A percentile compares a stretch with the other conserved stretches of the same genome.
phyloP scores from a whole-genome alignment of 345 rosid species.

The Turritis glabra region DNA sequence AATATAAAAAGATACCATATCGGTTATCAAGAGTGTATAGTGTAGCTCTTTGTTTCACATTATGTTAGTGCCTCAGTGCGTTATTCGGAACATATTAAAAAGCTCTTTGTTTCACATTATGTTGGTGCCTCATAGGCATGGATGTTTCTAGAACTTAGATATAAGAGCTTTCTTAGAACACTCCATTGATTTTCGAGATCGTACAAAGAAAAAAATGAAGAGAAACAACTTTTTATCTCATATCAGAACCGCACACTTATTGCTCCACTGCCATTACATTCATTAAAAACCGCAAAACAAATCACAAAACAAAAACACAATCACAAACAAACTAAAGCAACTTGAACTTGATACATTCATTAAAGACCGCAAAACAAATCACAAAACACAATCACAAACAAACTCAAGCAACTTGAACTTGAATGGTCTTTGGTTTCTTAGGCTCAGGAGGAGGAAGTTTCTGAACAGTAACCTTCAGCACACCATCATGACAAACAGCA shows the following conservation, averaged over 20 bases:
- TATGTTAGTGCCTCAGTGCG: no score
- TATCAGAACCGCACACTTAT: neutral
- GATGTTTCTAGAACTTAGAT: neutral
- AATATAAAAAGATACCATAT: neutral
- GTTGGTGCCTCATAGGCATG: neutral
- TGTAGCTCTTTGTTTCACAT: neutral
- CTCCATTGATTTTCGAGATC: neutral
- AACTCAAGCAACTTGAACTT: slow-evolving; percentile 67
- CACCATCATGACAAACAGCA: slow-evolving; percentile 75
- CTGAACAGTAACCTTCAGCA: slow-evolving; percentile 68
- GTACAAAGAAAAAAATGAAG: neutral
- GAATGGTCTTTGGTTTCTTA: slow-evolving; percentile 66
- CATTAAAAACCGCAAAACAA: neutral
- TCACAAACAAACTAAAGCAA: slow-evolving; percentile 46
- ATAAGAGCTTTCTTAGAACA: neutral
- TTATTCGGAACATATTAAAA: no score
- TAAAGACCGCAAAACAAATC: neutral
- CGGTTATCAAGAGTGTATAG: neutral
- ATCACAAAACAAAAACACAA: neutral
- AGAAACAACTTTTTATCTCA: neutral
- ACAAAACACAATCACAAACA: neutral
- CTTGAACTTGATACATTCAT: slow-evolving; percentile 50
- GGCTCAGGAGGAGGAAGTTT: slow-evolving; percentile 87
- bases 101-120: no score
- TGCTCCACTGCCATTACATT: neutral